phyloP scores from a whole-genome alignment of 371 early-diverging fungal species.

The Apophysomyces variabilis region DNA sequence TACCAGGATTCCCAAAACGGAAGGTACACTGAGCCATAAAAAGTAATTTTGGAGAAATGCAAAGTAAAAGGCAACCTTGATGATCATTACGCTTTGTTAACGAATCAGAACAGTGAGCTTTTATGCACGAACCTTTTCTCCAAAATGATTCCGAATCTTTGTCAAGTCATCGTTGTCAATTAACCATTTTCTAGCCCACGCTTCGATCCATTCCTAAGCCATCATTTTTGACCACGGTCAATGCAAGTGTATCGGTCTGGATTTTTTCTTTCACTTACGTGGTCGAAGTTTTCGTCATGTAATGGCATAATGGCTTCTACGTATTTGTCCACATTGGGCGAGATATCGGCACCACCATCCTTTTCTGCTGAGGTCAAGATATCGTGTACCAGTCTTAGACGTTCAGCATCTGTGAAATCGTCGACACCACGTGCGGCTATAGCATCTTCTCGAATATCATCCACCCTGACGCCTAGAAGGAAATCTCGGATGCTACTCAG shows the following conservation, averaged over 20 bases:
- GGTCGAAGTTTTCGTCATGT: conserved; percentile 78
- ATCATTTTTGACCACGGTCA: neutral
- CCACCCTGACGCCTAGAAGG: conserved; percentile 63
- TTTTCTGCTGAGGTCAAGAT: conserved; percentile 66
- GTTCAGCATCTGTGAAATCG: conserved; percentile 67
- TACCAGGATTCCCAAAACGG: conserved; percentile 66
- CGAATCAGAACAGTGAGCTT: neutral
- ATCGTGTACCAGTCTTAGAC: conserved; percentile 75
- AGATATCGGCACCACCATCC: conserved; percentile 78
- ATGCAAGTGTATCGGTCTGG: neutral
- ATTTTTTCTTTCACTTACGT: conserved; percentile 39
- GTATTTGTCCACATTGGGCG: conserved; percentile 56
- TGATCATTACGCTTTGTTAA: neutral
- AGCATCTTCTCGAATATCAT: conserved; percentile 37
- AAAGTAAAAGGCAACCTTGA: conserved; percentile 83
- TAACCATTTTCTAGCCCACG: conserved; percentile 81
- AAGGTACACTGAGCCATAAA: conserved; percentile 70
- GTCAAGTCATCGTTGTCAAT: conserved; percentile 70
- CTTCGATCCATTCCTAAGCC: conserved; percentile 69
- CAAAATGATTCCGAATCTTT: conserved; percentile 78
- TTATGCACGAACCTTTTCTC: conserved; percentile 65
- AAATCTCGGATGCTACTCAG: conserved; percentile 65
- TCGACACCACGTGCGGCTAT: conserved; percentile 20
- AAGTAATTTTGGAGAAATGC: conserved; percentile 89
- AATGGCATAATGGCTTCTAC: conserved; percentile 78